These are phyloP conservation scores for Acanthochlamys bracteata DNA, from an alignment of 106 monocot genomes.

Conservation along the genomic window DNA sequence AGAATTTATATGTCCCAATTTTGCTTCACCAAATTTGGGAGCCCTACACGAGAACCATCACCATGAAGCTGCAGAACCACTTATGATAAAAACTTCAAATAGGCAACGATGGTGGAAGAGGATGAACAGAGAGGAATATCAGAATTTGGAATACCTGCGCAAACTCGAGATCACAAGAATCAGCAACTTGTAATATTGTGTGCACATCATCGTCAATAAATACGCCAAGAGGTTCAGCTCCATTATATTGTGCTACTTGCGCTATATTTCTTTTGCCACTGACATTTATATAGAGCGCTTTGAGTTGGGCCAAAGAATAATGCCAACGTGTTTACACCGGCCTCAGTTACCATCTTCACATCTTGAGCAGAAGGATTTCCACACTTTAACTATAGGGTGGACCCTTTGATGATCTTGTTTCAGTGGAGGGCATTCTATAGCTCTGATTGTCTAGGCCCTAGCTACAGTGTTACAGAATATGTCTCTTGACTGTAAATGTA, in stretches of 20 bases:
- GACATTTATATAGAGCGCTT: slow-evolving; percentile 63
- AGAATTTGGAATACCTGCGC: slow-evolving; percentile 38
- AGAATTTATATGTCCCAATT: slow-evolving; percentile 74
- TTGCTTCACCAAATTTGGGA: slow-evolving; percentile 26
- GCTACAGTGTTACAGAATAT: too few species aligned
- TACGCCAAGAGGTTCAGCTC: slow-evolving; percentile 80
- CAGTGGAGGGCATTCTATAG: too few species aligned
- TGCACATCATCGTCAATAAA: slow-evolving; percentile 80
- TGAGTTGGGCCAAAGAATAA: slow-evolving; percentile 89
- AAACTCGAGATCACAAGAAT: slow-evolving; percentile 41
- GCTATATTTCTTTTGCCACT: slow-evolving; percentile 81
- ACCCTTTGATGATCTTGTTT: too few species aligned
- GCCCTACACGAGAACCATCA: slow-evolving; percentile 50
- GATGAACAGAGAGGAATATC: background rate
- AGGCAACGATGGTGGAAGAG: background rate
- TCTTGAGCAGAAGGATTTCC: slow-evolving; percentile 80
- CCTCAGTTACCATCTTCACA: slow-evolving; percentile 58
- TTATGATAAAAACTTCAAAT: background rate
- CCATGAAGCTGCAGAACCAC: slow-evolving; percentile 76
- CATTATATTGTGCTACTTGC: slow-evolving; percentile 48
- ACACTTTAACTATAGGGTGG: slow-evolving; percentile 35
- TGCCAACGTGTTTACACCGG: slow-evolving; percentile 83
- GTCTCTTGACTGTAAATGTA: too few species aligned
- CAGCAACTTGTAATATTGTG: slow-evolving; percentile 44
- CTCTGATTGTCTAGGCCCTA: too few species aligned